These are phyloP conservation scores for Calonectria leucothoes DNA, from an alignment of 2,329 filamentous ascomycete genomes.

Conservation along the genomic window DNA sequence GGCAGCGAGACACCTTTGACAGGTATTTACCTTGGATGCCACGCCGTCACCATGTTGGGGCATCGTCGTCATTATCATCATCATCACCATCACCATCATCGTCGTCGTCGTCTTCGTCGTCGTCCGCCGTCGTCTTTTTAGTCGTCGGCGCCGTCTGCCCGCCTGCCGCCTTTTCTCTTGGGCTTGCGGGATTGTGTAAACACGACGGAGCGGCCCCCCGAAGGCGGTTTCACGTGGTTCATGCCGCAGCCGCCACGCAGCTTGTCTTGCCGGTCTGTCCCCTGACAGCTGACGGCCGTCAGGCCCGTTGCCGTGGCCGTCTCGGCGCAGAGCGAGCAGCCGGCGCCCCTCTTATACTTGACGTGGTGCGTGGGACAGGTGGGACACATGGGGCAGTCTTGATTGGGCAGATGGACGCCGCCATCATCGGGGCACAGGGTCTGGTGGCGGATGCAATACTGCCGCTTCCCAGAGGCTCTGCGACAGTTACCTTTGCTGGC, in stretches of 20 bases:
- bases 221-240: neutral
- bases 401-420: neutral
- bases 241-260: neutral
- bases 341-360: neutral
- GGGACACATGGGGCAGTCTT: conserved; percentile 1
- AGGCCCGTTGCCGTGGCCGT: neutral
- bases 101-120: too few relatives aligned
- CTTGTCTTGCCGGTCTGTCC: too few relatives aligned
- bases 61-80: too few relatives aligned
- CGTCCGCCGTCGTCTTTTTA: too few relatives aligned
- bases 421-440: conserved; percentile 3
- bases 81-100: too few relatives aligned
- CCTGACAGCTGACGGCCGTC: neutral
- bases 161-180: neutral
- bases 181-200: neutral
- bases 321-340: neutral
- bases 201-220: neutral
- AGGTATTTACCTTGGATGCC: neutral
- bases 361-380: conserved; percentile 15
- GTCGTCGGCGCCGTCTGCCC: neutral
- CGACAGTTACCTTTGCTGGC: conserved; percentile 8
- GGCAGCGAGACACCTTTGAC: neutral
- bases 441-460: conserved; percentile 4
- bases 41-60: neutral
- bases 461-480: neutral